Evolutionary conservation across 495 filamentous ascomycete species (phyloP), one percentile per base, ranked within the genome.

Genomic region (Aspergillus cristatus): DNA sequence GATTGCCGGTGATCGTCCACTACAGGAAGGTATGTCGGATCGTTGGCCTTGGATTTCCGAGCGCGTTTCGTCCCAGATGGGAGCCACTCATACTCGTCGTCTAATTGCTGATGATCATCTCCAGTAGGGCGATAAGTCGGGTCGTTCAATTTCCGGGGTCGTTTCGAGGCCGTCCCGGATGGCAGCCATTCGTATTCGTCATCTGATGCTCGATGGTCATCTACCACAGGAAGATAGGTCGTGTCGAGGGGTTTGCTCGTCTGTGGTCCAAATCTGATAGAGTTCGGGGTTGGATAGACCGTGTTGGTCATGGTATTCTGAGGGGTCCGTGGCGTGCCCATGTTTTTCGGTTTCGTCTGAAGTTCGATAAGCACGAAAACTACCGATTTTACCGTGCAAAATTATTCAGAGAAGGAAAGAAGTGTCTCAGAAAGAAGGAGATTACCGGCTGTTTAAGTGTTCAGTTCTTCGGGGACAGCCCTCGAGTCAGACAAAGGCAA

Each of bases 101-200:
- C 22, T 11, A 24, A 25, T 26, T 26, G 24, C 18, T 41, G 25
- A 11, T 38, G 26, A 18, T 51, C 37, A 4, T 39, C 38, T 11
- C 48, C 30, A 6, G 45, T 40, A 22, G 16, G 8, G n/a, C 34
- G n/a, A 18, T 18, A 11, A 3, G 14, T 35, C 6, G 33, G 33
- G 18, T 35, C 33, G 16, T 11, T 40, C 35, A 18, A 29, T 13
- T 26, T n/a, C n/a, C n/a, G n/a, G n/a, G n/a, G n/a, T n/a, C n/a
- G 41, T 39, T 13, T 54, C n/a, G n/a, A n/a, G n/a, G n/a, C n/a
- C 41, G 7, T 50, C 28, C 13, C 28, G 22, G 16, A 24, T 18
- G 28, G 33, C 8, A 16, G 13, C 8, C 33, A 1, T 16, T 2
- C 2, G 8, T 32, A 13, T 32, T 35, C 34, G 26, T n/a, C 2